phyloP scores from a whole-genome alignment of 495 filamentous ascomycete genomes.

The Tuber umbilicatum region DNA sequence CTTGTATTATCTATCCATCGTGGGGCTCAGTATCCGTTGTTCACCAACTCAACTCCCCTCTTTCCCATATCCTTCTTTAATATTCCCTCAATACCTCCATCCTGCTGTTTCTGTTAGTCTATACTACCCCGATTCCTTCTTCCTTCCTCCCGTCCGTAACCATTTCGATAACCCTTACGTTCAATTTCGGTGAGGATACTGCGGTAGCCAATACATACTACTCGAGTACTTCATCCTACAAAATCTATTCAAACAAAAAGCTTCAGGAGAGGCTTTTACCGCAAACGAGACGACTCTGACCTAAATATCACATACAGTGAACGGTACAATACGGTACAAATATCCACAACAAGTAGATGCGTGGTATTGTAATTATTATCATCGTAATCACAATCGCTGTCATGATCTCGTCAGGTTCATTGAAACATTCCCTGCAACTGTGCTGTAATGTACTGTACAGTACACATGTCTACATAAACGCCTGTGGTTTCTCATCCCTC shows the following conservation, averaged over 20 bases:
- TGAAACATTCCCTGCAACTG: neutral
- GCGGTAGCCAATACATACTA: neutral
- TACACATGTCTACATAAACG: neutral
- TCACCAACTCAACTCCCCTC: neutral
- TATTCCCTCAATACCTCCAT: neutral
- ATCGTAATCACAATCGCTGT: neutral
- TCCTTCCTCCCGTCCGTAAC: neutral
- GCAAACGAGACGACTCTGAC: neutral
- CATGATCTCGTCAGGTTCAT: slow-evolving; percentile 1
- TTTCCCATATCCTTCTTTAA: neutral
- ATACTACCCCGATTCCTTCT: neutral
- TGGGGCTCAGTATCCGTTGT: neutral
- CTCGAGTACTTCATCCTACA: neutral
- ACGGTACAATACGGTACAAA: neutral
- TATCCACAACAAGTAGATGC: neutral
- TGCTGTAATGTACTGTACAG: neutral
- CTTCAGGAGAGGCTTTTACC: neutral
- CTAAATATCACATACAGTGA: neutral
- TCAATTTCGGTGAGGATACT: neutral
- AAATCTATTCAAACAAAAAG: neutral
- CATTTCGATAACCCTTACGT: neutral
- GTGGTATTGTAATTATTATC: neutral
- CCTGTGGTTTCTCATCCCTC: neutral
- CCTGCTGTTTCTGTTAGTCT: neutral
- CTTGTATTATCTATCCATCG: neutral